Evolutionary conservation across 306 rosid species (phyloP).

Genomic region (Delonix regia): DNA sequence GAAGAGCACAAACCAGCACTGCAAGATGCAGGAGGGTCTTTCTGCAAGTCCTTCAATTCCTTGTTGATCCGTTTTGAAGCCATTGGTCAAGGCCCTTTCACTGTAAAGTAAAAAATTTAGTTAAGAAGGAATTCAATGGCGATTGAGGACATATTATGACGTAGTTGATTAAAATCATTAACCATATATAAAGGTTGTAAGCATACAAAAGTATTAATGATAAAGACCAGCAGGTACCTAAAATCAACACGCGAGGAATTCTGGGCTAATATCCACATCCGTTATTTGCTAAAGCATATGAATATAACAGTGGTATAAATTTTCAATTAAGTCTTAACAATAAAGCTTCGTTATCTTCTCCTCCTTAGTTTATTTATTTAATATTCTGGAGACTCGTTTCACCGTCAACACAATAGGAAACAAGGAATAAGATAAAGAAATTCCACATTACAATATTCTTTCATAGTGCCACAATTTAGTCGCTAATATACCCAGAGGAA

Average conservation of each 20-base stretch:
- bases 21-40: slow-evolving; percentile 70
- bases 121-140: not conserved
- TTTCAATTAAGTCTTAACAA: not conserved
- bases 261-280: too few relatives aligned
- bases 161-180: not conserved
- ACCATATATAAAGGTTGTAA: not conserved
- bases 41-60: slow-evolving; percentile 72
- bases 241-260: not conserved
- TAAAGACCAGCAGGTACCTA: not conserved
- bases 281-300: not conserved
- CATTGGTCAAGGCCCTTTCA: slow-evolving; percentile 29
- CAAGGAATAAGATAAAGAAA: not conserved
- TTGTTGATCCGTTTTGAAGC: slow-evolving; percentile 62
- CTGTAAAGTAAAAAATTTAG: not conserved
- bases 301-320: not conserved
- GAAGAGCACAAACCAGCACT: slow-evolving; percentile 57
- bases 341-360: not conserved
- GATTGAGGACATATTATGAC: not conserved
- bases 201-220: not conserved
- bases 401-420: not conserved
- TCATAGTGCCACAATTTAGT: not conserved
- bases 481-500: not conserved
- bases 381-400: not conserved
- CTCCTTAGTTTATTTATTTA: not conserved
- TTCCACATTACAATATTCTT: not conserved